Conservation (phyloP, 306 rosid species). For the Vigna trinervia region DNA sequence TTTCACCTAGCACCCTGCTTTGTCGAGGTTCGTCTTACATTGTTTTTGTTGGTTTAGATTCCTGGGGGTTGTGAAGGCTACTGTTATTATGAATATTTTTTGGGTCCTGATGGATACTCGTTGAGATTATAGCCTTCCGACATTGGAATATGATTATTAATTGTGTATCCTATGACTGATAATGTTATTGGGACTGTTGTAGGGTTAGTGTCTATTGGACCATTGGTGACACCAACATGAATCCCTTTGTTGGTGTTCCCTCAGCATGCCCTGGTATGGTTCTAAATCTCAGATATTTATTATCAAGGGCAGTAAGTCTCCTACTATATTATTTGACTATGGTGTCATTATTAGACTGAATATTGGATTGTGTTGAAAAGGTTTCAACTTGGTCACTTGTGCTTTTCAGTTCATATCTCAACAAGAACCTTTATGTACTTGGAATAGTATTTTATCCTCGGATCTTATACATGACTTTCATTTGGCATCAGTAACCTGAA, state of each 20-base stretch:
- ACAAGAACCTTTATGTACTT: not conserved
- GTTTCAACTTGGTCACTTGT: slow-evolving; percentile 28
- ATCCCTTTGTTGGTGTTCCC: slow-evolving; percentile 88
- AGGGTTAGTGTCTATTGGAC: slow-evolving; percentile 88
- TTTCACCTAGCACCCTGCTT: slow-evolving; percentile 28
- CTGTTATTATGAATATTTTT: slow-evolving; percentile 37
- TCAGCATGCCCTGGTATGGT: slow-evolving; percentile 89
- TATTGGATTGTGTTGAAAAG: slow-evolving; percentile 16
- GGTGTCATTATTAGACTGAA: slow-evolving; percentile 44
- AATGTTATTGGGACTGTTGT: slow-evolving; percentile 82
- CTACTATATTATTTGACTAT: slow-evolving; percentile 40
- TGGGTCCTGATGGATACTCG: slow-evolving; percentile 54
- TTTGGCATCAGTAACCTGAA: not conserved
- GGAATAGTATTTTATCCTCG: not conserved
- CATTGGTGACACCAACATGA: slow-evolving; percentile 87
- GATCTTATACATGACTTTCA: not conserved
- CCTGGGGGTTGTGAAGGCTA: slow-evolving; percentile 40
- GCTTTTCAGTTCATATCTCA: slow-evolving; percentile 3
- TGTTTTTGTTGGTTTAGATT: slow-evolving; percentile 47
- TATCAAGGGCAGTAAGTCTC: slow-evolving; percentile 61
- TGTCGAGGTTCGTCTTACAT: not conserved
- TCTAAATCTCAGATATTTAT: slow-evolving; percentile 72
- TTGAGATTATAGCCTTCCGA: slow-evolving; percentile 64
- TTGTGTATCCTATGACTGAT: slow-evolving; percentile 73
- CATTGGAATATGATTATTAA: slow-evolving; percentile 56